These are phyloP conservation scores for Fusarium miscanthi DNA, from an alignment of 2,329 filamentous ascomycete species.

Conservation along the genomic window DNA sequence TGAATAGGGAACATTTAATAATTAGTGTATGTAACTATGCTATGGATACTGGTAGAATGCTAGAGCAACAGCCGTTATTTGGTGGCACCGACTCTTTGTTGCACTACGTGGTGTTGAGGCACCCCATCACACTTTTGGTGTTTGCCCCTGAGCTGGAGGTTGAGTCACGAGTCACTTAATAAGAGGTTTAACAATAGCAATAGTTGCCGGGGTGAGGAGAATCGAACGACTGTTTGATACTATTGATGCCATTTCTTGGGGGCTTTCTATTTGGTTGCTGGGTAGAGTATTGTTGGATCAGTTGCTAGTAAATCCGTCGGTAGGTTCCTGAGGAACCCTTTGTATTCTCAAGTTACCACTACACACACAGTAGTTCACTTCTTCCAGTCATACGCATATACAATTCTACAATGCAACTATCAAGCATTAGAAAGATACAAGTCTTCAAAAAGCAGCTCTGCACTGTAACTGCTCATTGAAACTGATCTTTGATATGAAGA, in stretches of 20 bases:
- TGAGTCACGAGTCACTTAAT: slow-evolving; percentile 2
- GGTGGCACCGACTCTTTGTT: slow-evolving; percentile 28
- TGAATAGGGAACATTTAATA: slow-evolving; percentile 1
- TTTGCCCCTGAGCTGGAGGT: slow-evolving; percentile 20
- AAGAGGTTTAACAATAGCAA: background rate
- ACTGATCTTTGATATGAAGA: background rate
- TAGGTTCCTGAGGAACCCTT: background rate
- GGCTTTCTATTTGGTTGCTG: background rate
- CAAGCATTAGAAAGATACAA: background rate
- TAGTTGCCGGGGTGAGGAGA: background rate
- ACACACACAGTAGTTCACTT: background rate
- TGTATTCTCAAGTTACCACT: background rate
- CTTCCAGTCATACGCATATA: background rate
- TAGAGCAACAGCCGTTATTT: slow-evolving; percentile 26
- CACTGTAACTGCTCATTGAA: too few species aligned
- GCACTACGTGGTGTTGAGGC: slow-evolving; percentile 30
- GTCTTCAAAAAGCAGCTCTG: background rate
- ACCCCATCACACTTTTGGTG: slow-evolving; percentile 23
- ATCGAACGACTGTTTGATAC: background rate
- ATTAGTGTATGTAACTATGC: background rate
- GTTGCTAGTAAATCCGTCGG: background rate
- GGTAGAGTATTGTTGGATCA: background rate
- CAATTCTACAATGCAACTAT: background rate
- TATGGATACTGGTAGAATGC: background rate
- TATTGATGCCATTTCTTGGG: background rate